Conservation (phyloP, 169 alveolate species). For the Theileria luwenshuni region DNA sequence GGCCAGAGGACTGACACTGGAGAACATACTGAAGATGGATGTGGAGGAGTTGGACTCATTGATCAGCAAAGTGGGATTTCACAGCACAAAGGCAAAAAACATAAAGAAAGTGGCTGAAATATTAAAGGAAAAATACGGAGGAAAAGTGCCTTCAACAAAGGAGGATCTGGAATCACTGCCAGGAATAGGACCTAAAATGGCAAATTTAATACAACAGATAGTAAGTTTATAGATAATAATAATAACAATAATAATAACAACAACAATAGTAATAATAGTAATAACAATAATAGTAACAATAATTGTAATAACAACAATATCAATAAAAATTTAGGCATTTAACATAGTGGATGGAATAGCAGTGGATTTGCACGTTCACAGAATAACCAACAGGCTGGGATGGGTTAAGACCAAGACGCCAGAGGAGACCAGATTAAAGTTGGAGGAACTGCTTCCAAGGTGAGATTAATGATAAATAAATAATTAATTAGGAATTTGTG, state of each 20-base stretch:
- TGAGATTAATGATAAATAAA: constrained; percentile 7
- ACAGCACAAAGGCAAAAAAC: constrained; percentile 90
- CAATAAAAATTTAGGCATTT: constrained; percentile 64
- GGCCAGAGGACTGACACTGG: constrained; percentile 75
- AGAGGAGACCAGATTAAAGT: constrained; percentile 85
- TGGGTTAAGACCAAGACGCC: constrained; percentile 93
- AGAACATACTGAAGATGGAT: constrained; percentile 68
- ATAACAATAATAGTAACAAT: neutral
- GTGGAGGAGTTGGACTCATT: constrained; percentile 82
- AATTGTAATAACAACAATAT: too few relatives aligned
- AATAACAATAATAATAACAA: constrained; percentile 45
- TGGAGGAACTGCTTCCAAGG: constrained; percentile 86
- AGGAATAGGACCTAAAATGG: constrained; percentile 96
- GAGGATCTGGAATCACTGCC: constrained; percentile 87
- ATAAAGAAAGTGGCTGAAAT: constrained; percentile 85
- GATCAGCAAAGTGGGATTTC: constrained; percentile 90
- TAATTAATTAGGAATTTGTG: constrained; percentile 72
- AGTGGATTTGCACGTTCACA: constrained; percentile 94
- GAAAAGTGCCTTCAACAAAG: constrained; percentile 87
- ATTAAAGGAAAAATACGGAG: constrained; percentile 82
- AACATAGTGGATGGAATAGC: constrained; percentile 87
- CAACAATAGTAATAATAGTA: constrained; percentile 83
- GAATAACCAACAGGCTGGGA: constrained; percentile 87
- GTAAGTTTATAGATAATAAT: constrained; percentile 89
- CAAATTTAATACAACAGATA: constrained; percentile 86